Conservation (phyloP, 345 rosid species). For the Pseudoturritis turrita region DNA sequence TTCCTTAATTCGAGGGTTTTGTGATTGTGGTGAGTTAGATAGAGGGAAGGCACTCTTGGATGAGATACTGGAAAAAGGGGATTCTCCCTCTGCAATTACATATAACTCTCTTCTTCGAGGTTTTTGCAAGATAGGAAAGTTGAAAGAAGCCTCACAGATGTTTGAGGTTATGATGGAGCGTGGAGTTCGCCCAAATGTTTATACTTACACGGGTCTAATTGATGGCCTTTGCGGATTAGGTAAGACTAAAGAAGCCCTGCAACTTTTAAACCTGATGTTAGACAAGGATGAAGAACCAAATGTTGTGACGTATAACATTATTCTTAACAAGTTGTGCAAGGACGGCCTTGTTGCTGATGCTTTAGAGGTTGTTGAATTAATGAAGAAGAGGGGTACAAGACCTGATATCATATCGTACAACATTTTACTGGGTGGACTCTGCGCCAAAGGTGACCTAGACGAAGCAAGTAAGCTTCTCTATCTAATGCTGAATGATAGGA, state of each 20-base stretch:
- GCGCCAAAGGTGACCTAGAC: conserved; percentile 44
- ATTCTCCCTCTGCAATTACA: conserved; percentile 38
- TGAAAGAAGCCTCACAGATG: conserved; percentile 43
- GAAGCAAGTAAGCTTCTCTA: conserved; percentile 52
- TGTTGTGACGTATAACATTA: conserved; percentile 48
- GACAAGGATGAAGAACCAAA: conserved; percentile 46
- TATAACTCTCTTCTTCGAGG: conserved; percentile 41
- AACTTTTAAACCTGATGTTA: conserved; percentile 47
- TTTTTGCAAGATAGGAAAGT: conserved; percentile 44
- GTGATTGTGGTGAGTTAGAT: conserved; percentile 34
- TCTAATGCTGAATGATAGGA: conserved; percentile 34
- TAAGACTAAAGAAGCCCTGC: conserved; percentile 44
- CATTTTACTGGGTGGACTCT: conserved; percentile 48
- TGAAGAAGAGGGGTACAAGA: conserved; percentile 51
- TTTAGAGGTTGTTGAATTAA: conserved; percentile 42
- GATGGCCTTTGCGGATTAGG: conserved; percentile 56
- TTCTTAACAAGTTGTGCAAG: conserved; percentile 57
- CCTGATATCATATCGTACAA: conserved; percentile 55
- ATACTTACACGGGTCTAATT: conserved; percentile 44
- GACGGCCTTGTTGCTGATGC: conserved; percentile 48
- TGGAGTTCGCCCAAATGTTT: conserved; percentile 49
- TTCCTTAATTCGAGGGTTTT: conserved; percentile 29
- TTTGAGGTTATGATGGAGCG: conserved; percentile 40
- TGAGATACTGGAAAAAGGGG: conserved; percentile 44
- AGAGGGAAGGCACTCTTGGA: conserved; percentile 41